phyloP scores from a whole-genome alignment of 345 rosid species.

The Eucalyptus fibrosa region DNA sequence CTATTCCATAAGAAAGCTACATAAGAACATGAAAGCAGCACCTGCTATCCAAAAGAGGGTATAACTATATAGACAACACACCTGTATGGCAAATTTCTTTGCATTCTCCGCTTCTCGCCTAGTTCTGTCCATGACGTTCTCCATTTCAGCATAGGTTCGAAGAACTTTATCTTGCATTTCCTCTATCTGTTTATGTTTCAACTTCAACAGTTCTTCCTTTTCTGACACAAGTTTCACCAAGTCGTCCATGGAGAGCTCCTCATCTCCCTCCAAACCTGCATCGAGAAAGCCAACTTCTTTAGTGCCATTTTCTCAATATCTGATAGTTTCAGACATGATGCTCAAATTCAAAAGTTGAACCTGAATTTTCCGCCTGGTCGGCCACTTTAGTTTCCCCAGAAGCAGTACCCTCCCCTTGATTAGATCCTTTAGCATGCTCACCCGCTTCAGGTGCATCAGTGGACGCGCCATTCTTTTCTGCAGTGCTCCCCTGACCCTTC shows the following conservation, averaged over 20 bases:
- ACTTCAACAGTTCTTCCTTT: conserved; percentile 65
- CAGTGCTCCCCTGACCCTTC: conserved; percentile 24
- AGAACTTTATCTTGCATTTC: conserved; percentile 79
- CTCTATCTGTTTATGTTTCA: conserved; percentile 50
- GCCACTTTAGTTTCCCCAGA: background rate
- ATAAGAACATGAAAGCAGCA: background rate
- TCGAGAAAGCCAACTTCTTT: conserved; percentile 9
- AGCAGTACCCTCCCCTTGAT: background rate
- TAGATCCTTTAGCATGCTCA: conserved; percentile 10
- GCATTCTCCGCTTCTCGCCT: conserved; percentile 83
- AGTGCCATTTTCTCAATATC: conserved; percentile 5
- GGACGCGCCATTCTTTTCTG: background rate
- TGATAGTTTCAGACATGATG: conserved; percentile 1
- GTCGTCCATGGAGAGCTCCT: conserved; percentile 56
- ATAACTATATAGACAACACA: background rate
- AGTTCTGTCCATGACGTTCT: conserved; percentile 79
- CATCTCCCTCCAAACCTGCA: conserved; percentile 44
- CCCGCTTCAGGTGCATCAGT: background rate
- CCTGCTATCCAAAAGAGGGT: conserved; percentile 26
- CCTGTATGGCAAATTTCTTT: conserved; percentile 92
- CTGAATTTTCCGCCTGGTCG: conserved; percentile 19
- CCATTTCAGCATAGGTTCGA: conserved; percentile 78
- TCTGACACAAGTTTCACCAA: conserved; percentile 63
- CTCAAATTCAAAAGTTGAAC: conserved; percentile 13
- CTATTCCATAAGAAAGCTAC: background rate